Evolutionary conservation across 495 filamentous ascomycete species (phyloP).

Genomic region (Podospora didyma): DNA sequence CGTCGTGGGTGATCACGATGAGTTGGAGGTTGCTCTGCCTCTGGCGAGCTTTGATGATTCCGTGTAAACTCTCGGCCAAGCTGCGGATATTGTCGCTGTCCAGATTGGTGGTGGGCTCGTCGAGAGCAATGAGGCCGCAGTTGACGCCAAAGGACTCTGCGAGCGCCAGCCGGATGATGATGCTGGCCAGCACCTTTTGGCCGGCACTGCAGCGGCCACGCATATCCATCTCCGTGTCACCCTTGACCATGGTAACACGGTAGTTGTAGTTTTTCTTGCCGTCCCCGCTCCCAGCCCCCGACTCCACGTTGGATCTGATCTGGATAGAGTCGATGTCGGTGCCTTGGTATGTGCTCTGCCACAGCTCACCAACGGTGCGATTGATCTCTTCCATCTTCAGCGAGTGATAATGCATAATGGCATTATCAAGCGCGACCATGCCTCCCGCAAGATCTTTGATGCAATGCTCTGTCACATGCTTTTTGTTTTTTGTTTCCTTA

Average conservation of each 20-base stretch:
- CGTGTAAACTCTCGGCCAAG: constrained; percentile 76
- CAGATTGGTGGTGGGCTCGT: constrained; percentile 97
- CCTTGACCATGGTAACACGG: constrained; percentile 97
- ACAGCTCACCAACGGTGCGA: constrained; percentile 87
- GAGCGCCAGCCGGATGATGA: constrained; percentile 94
- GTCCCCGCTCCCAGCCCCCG: constrained; percentile 32
- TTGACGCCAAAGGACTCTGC: constrained; percentile 97
- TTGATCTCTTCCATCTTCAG: constrained; percentile 99
- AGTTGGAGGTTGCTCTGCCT: constrained; percentile 93
- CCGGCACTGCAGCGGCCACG: constrained; percentile 94
- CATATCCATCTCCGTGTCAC: constrained; percentile 99
- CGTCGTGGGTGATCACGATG: constrained; percentile 98
- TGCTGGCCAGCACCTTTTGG: constrained; percentile 92
- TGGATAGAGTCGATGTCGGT: constrained; percentile 97
- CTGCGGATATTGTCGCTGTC: constrained; percentile 91
- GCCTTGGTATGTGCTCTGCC: constrained; percentile 94
- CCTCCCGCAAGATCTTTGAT: constrained; percentile 86
- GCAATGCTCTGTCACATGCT: constrained; percentile 88
- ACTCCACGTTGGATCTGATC: constrained; percentile 85
- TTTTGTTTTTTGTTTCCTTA: constrained; percentile 83
- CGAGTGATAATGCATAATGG: constrained; percentile 93
- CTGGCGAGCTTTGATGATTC: constrained; percentile 80
- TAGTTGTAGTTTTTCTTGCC: constrained; percentile 92
- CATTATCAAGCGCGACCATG: constrained; percentile 76
- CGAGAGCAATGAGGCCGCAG: constrained; percentile 93